Evolutionary conservation across 495 filamentous ascomycete species (phyloP), one percentile per base, ranked within the genome.

Genomic region (Bryoglossum gracile): DNA sequence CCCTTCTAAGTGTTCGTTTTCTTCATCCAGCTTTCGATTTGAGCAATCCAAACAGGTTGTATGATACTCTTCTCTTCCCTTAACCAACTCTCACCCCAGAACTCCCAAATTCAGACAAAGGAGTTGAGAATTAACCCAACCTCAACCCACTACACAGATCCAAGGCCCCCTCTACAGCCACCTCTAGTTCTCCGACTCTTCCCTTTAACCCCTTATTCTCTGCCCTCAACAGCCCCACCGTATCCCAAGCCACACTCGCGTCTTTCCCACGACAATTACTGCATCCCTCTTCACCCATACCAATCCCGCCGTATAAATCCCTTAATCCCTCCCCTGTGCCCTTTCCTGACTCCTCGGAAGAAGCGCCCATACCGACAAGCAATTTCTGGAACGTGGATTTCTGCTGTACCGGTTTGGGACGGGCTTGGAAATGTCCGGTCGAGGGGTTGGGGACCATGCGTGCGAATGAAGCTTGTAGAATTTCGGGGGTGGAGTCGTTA

Each of bases 141-240:
- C n/a, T n/a, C n/a, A 43, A 28, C 1, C 49, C 40, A 4, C n/a
- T 14, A 43, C 48, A 51, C 16, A 54, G 26, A 58, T 84, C 79
- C 57, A 91, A 65, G 22, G 82, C 86, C 32, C 81, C 81, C 47
- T 89, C 84, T 10, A 89, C 76, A 0, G 79, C 79, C 17, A 68
- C 66, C 63, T 89, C 85, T 2, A 89, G 60, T 50, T 83, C 71
- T 0, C 76, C 76, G 1, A 91, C 68, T 28, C 83, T 68, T 24
- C 72, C 71, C 65, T 89, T 89, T 37, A 89, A 62, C 5, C 75
- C 75, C 52, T 70, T 72, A 51, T 89, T 91, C 67, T 91, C 86
- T 32, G 82, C 81, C 48, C 83, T 74, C 48, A 91, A 62, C 36
- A 86, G 53, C 3, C 81, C 74, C 24, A 87, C 75, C 10, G 86